Base-by-base conservation (phyloP, 2,329 filamentous ascomycete genomes). In the Paraphoma sp. region DNA sequence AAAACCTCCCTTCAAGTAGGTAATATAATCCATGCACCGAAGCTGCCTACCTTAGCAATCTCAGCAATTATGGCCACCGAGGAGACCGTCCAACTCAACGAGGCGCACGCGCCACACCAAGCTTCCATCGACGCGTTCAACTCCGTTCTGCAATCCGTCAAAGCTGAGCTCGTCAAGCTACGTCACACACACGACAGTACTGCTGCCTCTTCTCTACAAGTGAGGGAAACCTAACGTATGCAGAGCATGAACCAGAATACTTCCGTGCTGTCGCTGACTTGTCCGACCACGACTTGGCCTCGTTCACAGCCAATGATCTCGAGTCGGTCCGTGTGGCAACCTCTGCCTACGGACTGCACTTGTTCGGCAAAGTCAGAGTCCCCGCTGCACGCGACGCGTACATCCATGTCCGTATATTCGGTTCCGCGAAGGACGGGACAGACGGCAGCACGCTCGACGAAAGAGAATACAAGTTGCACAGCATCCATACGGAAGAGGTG, bases 251-350 rank as follows among this genome's bases (percentile, higher is more conserved):
- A 47, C 70, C 72, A 7, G 70, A 74, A 45, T 77, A 77, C 60
- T 78, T 77, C 54, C 59, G 60, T 40, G 62, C 67, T 6, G 72
- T 77, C 49, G 79, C 79, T 45, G 52, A 65, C 17, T 70, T 83
- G 10, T 74, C 78, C 18, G 77, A 80, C 47, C 65, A 70, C 10
- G 71, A 76, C 0, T 67, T 76, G 17, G 53, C 60, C 17, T 67
- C 68, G 10, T 74, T 76, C 59, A 57, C 64, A 2, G 45, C 64
- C 23, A 53, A 51, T 12, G 63, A 73, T 45, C 64, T 75, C 42
- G 63, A 66, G 12, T 50, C 56, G 10, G 71, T 75, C 11, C 71
- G 72, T 40, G 70, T 70, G 3, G 72, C 65, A 12, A 53, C 56
- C 12, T 68, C 67, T 4, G 72, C 72, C 3, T 75, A 75, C 40